Evolutionary conservation across 116 monocot genomes (phyloP), one percentile per base, ranked within the genome.

Genomic region (Dioscorea cayenensis): DNA sequence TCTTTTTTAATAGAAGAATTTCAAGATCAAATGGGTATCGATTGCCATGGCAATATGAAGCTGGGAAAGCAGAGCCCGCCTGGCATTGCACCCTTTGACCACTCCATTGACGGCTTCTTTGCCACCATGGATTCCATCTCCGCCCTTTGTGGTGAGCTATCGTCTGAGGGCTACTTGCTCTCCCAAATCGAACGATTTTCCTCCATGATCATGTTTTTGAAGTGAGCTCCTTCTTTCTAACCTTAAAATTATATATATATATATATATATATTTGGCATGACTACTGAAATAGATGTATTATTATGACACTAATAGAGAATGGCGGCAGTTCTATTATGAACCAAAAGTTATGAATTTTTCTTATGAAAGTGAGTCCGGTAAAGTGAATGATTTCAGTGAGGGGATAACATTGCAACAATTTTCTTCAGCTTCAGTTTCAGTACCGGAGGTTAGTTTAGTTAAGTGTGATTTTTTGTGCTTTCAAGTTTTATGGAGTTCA

Each of bases 271-370:
- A 21, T 2, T 19, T 73, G 18, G 22, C 55, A 2, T 51, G 6
- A n/a, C 6, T 38, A 27, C 36, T 51, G n/a, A 52, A 36, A 8
- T 67, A 11, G 4, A 21, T 66, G 18, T 19, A 64, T 23, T 62
- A 52, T 8, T 28, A 43, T 61, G 60, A 36, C 62, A 23, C 67
- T 20, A 50, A 20, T 66, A 90, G 94, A 75, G 89, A 92, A 77
- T 95, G 95, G 95, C 85, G 71, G 71, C 66, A 82, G 38, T 92
- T 92, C 64, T 58, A 59, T 48, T 87, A 85, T 69, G 81, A 95
- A 25, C 78, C 92, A 27, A 87, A 84, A 82, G 67, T 29, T 36
- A 28, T 87, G 22, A 85, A 78, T 28, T 95, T 95, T 69, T 20
- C 74, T 11, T 77, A 51, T 65, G 76, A 89, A 36, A 64, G 51